These are phyloP conservation scores for Heritiera fomes DNA, from an alignment of 345 rosid species.

Conservation along the genomic window DNA sequence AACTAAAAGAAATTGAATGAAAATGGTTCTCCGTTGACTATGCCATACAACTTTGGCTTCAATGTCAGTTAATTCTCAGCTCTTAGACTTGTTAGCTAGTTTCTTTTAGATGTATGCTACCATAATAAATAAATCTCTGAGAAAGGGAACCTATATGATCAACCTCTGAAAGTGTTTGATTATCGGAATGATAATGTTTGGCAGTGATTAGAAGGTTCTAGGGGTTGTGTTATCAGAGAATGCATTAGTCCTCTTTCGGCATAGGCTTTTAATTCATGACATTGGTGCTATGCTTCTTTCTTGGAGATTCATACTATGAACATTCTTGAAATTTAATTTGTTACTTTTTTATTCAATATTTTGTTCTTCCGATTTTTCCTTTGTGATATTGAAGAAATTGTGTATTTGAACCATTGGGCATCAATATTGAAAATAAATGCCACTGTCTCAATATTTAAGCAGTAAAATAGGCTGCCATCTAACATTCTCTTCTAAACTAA, in stretches of 20 bases:
- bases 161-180: background rate
- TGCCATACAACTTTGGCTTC: background rate
- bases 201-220: background rate
- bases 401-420: background rate
- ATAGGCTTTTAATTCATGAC: background rate
- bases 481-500: background rate
- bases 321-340: background rate
- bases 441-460: background rate
- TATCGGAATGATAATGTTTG: background rate
- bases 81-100: background rate
- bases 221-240: background rate
- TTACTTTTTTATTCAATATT: background rate
- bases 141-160: background rate
- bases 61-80: background rate
- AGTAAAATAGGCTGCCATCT: slow-evolving; percentile 3
- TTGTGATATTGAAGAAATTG: background rate
- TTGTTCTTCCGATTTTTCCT: background rate
- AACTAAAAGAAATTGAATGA: background rate
- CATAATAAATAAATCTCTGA: background rate
- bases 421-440: background rate
- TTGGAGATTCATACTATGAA: background rate
- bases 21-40: background rate
- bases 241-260: background rate
- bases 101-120: background rate
- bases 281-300: background rate